A percentile compares a stretch with the other conserved stretches of the same genome.
Conservation (phyloP, 2,329 filamentous ascomycete genomes). For the Nannizziopsis barbatae region DNA sequence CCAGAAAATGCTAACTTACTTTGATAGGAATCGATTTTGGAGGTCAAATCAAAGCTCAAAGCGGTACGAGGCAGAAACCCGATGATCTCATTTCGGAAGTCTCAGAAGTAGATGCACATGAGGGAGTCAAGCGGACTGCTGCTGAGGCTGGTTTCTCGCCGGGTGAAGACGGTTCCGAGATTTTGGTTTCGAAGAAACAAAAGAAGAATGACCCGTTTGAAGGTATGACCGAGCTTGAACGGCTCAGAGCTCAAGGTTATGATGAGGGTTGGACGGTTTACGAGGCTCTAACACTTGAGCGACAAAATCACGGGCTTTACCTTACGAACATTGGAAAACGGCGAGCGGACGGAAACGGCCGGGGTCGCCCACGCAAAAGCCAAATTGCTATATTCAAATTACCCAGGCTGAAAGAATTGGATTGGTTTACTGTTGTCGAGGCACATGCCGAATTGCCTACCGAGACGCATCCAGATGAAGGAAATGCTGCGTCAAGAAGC, state of each 20-base stretch:
- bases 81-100: too few species aligned
- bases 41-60: too few species aligned
- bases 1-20: constrained; percentile 5
- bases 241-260: constrained; percentile 29
- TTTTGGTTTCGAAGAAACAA: neutral
- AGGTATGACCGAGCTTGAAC: constrained; percentile 30
- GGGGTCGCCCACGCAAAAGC: constrained; percentile 31
- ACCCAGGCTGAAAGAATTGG: constrained; percentile 23
- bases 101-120: neutral
- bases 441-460: neutral
- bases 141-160: constrained; percentile 1
- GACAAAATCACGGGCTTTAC: constrained; percentile 31
- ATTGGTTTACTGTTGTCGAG: constrained; percentile 26
- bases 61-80: too few species aligned
- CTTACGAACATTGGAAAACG: constrained; percentile 31
- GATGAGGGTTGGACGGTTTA: constrained; percentile 35
- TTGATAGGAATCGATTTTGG: constrained; percentile 6
- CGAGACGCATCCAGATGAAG: too few species aligned
- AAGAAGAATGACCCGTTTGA: constrained; percentile 16
- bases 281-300: constrained; percentile 28
- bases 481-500: too few species aligned
- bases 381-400: constrained; percentile 34
- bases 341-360: constrained; percentile 28
- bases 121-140: neutral
- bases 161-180: neutral